Evolutionary conservation across 306 rosid genomes (phyloP).

Genomic region (Acacia crassicarpa): DNA sequence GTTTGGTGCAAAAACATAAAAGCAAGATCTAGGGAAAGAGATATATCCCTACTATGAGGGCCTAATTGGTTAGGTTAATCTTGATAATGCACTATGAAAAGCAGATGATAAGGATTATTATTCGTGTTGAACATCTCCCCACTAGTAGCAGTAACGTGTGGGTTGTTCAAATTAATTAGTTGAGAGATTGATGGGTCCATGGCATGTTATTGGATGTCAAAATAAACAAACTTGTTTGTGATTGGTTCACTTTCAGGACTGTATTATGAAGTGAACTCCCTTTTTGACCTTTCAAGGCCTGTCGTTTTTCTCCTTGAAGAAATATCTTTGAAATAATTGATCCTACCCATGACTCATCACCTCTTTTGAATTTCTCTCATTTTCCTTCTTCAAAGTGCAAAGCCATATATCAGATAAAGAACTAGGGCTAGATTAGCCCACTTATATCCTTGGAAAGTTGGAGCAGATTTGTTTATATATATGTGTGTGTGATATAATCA

Average conservation of each 20-base stretch:
- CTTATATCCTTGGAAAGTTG: neutral
- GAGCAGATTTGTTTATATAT: neutral
- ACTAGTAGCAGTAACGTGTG: conserved; percentile 6
- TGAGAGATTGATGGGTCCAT: conserved; percentile 18
- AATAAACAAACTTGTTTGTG: conserved; percentile 8
- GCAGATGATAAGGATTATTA: conserved; percentile 24
- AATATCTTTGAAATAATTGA: neutral
- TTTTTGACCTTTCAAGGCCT: neutral
- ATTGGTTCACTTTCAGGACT: conserved; percentile 26
- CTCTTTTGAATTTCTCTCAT: neutral
- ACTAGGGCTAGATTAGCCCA: neutral
- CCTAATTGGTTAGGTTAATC: conserved; percentile 29
- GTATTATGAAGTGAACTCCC: neutral
- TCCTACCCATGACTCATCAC: neutral
- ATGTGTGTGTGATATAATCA: too few relatives aligned
- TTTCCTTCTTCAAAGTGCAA: neutral
- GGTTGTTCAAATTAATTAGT: conserved; percentile 33
- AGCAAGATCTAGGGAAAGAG: neutral
- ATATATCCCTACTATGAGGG: neutral
- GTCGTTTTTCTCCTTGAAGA: conserved; percentile 1
- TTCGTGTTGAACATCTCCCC: conserved; percentile 14
- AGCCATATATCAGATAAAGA: neutral
- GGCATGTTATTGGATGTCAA: conserved; percentile 4
- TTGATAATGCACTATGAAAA: conserved; percentile 23
- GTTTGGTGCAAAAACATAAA: neutral